Base-by-base conservation (phyloP, 2,329 filamentous ascomycete genomes). In the Exophiala sideris region DNA sequence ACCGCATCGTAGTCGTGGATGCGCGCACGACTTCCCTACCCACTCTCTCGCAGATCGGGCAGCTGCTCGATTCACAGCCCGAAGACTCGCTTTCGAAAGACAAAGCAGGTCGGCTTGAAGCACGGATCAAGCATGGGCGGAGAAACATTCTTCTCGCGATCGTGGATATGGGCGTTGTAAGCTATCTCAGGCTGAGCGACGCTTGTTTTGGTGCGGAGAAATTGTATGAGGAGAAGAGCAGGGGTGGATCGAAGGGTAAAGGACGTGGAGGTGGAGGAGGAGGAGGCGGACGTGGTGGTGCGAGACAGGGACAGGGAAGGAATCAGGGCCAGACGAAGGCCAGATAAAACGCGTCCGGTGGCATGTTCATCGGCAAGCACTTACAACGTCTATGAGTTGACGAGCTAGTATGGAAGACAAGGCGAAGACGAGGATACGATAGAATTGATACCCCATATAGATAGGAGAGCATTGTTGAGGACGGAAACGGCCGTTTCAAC, bases 101-200 rank as follows among this genome's bases (percentile, higher is more conserved):
- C 55, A 42, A 77, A 71, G 68, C 82, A 66, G 45, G 42, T 10
- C 44, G 57, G 59, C 71, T 91, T 60, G 94, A 95, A 67, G 82
- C 86, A 65, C 84, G 88, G 55, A 74, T 97, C 59, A 92, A 91
- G 71, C 85, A 95, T 65, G 94, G 91, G 1, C 85, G 87, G 68
- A 82, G 89, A 60, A 94, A 89, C 70, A 88, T 94, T 32, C 77
- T 96, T 33, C 69, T 99, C 20, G 94, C 91, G 0, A 82, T 97
- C 2, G 91, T 96, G 33, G 94, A 97, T 68, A 82, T 90, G 59
- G 94, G 94, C 0, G 79, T 97, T 18, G 87, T 91, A 42, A 97
- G 92, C 69, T 97, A 92, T 68, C 77, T 96, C 65, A 78, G 88
- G 20, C 79, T 96, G 54, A 84, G 82, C 1, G 91, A 97, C 74